phyloP scores from a whole-genome alignment of 2,329 filamentous ascomycete genomes.

The Cladosporium sp. region DNA sequence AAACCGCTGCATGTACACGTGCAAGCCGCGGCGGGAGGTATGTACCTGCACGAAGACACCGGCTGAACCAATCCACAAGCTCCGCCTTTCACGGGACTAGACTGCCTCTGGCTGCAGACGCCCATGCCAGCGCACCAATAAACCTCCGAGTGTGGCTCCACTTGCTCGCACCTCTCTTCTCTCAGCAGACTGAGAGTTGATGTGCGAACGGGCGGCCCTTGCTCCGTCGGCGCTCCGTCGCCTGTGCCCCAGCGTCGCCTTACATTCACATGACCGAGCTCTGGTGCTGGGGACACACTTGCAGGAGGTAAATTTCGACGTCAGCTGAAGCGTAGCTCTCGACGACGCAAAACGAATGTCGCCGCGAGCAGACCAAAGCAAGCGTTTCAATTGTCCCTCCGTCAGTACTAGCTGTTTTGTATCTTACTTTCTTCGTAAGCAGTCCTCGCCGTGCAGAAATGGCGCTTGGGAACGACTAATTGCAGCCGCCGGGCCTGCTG shows the following conservation, averaged over 20 bases:
- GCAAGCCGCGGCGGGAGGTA: conserved; percentile 6
- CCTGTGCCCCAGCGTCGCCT: conserved; percentile 17
- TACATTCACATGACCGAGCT: conserved; percentile 24
- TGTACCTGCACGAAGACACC: conserved; percentile 2
- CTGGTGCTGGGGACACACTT: conserved; percentile 18
- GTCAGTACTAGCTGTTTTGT: not conserved
- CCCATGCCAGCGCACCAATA: conserved; percentile 13
- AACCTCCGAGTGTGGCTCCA: conserved; percentile 7
- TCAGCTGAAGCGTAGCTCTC: conserved; percentile 16
- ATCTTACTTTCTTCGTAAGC: conserved; percentile 6
- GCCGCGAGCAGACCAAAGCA: not conserved
- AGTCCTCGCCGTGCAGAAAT: conserved; percentile 2
- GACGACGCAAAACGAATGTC: not conserved
- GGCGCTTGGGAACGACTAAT: conserved; percentile 4
- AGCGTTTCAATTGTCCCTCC: not conserved
- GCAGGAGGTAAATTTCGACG: conserved; percentile 27
- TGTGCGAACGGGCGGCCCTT: conserved; percentile 10
- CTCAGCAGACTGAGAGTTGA: conserved; percentile 12
- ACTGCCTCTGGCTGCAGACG: conserved; percentile 11
- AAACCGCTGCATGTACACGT: conserved; percentile 9
- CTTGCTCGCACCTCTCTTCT: conserved; percentile 4
- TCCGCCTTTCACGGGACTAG: conserved; percentile 10
- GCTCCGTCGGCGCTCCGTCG: conserved; percentile 1
- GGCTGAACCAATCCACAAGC: conserved; percentile 10
- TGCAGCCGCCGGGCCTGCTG: conserved; percentile 12